Evolutionary conservation across 108 stramenopile genomes (phyloP).

Genomic region (Cyclotella choctawhatcheeana): DNA sequence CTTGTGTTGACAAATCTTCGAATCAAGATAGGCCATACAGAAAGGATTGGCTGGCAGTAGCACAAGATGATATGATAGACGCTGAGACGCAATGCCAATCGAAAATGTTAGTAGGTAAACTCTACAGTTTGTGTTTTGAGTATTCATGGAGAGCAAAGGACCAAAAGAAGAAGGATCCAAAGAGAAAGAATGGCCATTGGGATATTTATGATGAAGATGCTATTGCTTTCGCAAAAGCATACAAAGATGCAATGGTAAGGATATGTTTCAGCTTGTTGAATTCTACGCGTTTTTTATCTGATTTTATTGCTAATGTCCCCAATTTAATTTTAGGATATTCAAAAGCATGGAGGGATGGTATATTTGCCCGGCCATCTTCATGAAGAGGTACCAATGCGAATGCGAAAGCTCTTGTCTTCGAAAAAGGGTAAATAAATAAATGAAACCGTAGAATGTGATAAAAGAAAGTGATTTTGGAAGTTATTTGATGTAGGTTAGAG

Average conservation of each 20-base stretch:
- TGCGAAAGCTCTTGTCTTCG: too few relatives aligned
- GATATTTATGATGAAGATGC: conserved; percentile 44
- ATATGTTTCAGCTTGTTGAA: background rate
- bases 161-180: background rate
- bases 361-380: conserved; percentile 38
- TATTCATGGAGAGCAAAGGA: conserved; percentile 13
- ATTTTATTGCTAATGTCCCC: background rate
- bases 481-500: too few relatives aligned
- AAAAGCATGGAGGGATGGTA: conserved; percentile 42
- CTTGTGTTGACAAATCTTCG: conserved; percentile 19
- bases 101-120: conserved; percentile 23
- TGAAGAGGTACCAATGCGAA: conserved; percentile 4
- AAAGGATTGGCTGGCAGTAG: conserved; percentile 29
- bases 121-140: conserved; percentile 22
- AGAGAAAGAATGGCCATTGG: conserved; percentile 1
- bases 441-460: too few relatives aligned
- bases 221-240: conserved; percentile 38
- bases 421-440: too few relatives aligned
- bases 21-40: background rate
- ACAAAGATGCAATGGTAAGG: conserved; percentile 40
- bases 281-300: background rate
- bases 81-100: background rate
- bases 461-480: too few relatives aligned
- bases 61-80: conserved; percentile 43
- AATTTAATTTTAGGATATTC: conserved; percentile 19